These are phyloP conservation scores for Pseudofabraea citricarpa DNA, from an alignment of 2,329 filamentous ascomycete genomes.

Conservation along the genomic window DNA sequence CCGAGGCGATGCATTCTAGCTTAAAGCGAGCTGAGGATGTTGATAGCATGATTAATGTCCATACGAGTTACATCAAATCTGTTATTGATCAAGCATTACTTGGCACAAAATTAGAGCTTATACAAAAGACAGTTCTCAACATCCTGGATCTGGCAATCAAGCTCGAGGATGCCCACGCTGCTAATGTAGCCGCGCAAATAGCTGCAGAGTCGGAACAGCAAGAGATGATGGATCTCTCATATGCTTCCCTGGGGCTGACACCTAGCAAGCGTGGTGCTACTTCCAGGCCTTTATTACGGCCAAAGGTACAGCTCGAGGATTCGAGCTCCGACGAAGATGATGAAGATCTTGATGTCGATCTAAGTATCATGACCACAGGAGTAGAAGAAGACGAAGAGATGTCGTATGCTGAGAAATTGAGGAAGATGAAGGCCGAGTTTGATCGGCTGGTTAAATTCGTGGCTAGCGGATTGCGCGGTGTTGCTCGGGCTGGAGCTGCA, in stretches of 20 bases:
- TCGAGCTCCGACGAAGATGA: slow-evolving; percentile 33
- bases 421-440: slow-evolving; percentile 56
- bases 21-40: slow-evolving; percentile 65
- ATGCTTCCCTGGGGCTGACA: slow-evolving; percentile 24
- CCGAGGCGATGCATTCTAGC: slow-evolving; percentile 47
- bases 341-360: slow-evolving; percentile 29
- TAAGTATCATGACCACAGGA: slow-evolving; percentile 31
- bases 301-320: slow-evolving; percentile 21
- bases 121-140: slow-evolving; percentile 68
- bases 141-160: slow-evolving; percentile 70
- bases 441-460: slow-evolving; percentile 66
- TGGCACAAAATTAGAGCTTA: slow-evolving; percentile 60
- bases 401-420: slow-evolving; percentile 48
- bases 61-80: slow-evolving; percentile 57
- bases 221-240: slow-evolving; percentile 24
- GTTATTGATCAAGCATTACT: slow-evolving; percentile 67
- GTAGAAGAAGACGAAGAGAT: slow-evolving; percentile 22
- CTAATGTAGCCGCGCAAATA: slow-evolving; percentile 21
- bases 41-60: slow-evolving; percentile 72
- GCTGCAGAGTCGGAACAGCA: slow-evolving; percentile 18
- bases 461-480: slow-evolving; percentile 65
- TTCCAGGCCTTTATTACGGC: slow-evolving; percentile 14
- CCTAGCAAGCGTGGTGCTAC: background rate
- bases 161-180: slow-evolving; percentile 56
- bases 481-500: slow-evolving; percentile 70